phyloP scores from a whole-genome alignment of 2,329 filamentous ascomycete species.

The Arthrinium puccinioides region DNA sequence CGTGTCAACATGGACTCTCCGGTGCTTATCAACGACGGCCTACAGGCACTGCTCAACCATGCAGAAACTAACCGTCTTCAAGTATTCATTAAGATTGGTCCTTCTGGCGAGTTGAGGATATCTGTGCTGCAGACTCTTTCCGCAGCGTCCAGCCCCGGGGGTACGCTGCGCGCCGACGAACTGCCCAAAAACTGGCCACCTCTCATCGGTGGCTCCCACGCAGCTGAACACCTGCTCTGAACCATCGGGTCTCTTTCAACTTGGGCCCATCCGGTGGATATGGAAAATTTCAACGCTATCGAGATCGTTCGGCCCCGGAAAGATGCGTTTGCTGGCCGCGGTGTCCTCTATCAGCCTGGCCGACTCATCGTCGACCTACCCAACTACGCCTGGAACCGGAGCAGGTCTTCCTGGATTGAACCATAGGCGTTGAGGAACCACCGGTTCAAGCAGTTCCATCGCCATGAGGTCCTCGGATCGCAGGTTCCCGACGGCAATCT shows the following conservation, averaged over 20 bases:
- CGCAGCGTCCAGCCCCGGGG: neutral
- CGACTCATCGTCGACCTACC: neutral
- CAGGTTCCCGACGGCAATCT: neutral
- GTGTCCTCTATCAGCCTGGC: no score
- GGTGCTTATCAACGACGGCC: neutral
- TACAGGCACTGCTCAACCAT: neutral
- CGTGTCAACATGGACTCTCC: neutral
- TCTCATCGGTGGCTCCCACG: neutral
- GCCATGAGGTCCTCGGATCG: neutral
- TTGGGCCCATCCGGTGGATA: neutral
- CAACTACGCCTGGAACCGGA: neutral
- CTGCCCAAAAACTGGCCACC: neutral
- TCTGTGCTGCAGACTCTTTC: neutral
- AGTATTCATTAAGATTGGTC: neutral
- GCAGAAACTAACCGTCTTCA: neutral
- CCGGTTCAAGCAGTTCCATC: neutral
- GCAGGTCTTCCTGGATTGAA: neutral
- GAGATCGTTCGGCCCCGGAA: no score
- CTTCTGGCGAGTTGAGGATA: neutral
- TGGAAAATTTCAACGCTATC: no score
- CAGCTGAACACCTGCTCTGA: neutral
- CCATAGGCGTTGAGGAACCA: neutral
- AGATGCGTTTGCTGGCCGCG: no score
- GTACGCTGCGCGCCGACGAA: no score
- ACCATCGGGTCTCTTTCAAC: neutral